Evolutionary conservation across 345 rosid species (phyloP).

Genomic region (Syzygium aromaticum): DNA sequence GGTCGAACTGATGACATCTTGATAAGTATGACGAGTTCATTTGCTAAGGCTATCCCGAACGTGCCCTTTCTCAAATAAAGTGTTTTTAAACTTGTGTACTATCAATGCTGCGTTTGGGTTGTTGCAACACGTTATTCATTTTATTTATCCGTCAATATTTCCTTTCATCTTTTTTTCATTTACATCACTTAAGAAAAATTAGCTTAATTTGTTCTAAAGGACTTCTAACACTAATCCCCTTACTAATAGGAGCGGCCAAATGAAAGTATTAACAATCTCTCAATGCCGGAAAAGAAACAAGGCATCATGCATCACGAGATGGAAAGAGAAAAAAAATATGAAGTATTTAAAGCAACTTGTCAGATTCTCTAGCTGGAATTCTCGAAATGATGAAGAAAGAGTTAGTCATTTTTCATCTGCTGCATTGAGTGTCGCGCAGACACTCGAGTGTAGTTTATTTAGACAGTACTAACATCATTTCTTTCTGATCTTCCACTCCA

Average conservation of each 20-base stretch:
- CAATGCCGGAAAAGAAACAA: not conserved
- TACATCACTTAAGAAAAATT: not conserved
- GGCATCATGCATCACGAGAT: not conserved
- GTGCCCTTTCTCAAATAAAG: no score
- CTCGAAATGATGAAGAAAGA: not conserved
- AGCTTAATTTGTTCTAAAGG: not conserved
- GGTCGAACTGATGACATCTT: no score
- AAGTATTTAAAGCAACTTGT: not conserved
- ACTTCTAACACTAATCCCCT: not conserved
- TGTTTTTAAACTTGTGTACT: no score
- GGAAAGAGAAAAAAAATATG: not conserved
- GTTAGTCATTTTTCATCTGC: not conserved
- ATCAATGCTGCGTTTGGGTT: no score
- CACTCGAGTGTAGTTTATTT: not conserved
- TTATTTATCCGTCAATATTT: no score
- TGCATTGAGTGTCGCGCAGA: not conserved
- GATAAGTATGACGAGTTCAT: no score
- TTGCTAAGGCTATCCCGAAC: no score
- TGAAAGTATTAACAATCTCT: not conserved
- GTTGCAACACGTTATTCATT: no score
- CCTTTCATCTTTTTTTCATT: not conserved
- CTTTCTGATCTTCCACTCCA: not conserved
- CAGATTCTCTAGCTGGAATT: not conserved
- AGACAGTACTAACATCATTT: not conserved
- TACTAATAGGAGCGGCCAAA: not conserved